Percentiles rank a stretch among this genome's conserved stretches.
phyloP scores from a whole-genome alignment of 768 basidiomycete genomes.

The Boletellus emodensis region DNA sequence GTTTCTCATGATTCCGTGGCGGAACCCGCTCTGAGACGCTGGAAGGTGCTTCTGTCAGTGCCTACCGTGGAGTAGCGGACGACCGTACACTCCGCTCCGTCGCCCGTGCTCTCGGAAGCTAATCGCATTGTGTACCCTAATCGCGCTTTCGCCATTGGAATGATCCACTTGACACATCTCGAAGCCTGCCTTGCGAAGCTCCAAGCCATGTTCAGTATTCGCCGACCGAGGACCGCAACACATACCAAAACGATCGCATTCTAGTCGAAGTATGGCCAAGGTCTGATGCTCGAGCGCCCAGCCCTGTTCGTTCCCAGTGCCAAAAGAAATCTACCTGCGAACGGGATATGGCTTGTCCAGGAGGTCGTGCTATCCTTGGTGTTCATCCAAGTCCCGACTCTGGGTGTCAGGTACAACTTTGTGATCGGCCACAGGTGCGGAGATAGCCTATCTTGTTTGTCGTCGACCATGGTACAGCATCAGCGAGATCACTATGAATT shows the following conservation, averaged over 20 bases:
- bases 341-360: slow-evolving; percentile 31
- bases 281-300: slow-evolving; percentile 32
- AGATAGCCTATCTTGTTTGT: neutral
- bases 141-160: slow-evolving; percentile 24
- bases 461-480: slow-evolving; percentile 16
- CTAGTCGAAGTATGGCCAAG: slow-evolving; percentile 25
- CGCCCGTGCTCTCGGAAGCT: slow-evolving; percentile 15
- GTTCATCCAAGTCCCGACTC: slow-evolving; percentile 31
- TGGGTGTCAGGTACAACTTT: slow-evolving; percentile 32
- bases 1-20: slow-evolving; percentile 27
- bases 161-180: slow-evolving; percentile 22
- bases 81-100: slow-evolving; percentile 24
- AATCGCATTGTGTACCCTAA: slow-evolving; percentile 12
- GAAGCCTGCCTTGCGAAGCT: slow-evolving; percentile 19
- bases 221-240: slow-evolving; percentile 37
- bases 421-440: slow-evolving; percentile 35
- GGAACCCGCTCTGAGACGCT: slow-evolving; percentile 22
- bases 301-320: slow-evolving; percentile 31
- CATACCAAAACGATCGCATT: slow-evolving; percentile 36
- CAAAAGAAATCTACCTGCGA: slow-evolving; percentile 19
- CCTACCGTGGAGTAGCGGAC: slow-evolving; percentile 18
- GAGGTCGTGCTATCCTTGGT: slow-evolving; percentile 33
- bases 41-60: slow-evolving; percentile 18
- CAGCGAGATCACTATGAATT: slow-evolving; percentile 38
- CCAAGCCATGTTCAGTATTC: slow-evolving; percentile 35